Base-by-base conservation (phyloP, 169 alveolate species). In the Cryptosporidium bovis region DNA sequence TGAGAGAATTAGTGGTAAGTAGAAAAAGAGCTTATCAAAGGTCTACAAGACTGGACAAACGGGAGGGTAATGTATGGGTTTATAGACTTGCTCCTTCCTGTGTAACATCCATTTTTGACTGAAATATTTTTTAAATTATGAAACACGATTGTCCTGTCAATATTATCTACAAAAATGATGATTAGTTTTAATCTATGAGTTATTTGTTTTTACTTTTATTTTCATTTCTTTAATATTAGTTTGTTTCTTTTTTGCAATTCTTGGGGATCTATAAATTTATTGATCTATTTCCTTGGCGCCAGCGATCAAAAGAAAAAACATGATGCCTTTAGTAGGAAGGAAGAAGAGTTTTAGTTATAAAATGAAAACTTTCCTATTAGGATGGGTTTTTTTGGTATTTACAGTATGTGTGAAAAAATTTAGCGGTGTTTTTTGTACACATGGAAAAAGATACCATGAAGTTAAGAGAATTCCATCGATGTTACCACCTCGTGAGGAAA, bases 1-100 rank as follows among this genome's bases (percentile, higher is more conserved):
- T 95, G 36, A 87, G 97, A 60, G 97, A 95, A 90, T 91, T 95
- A 15, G 90, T 95, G 1, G 87, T 92, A 53, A 85, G 93, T 65
- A 91, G 95, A 64, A 90, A 90, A 33, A 91, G 97, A 16, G 97
- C 97, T 18, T 92, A 91, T 24, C 94, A 94, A 36, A 84, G 96
- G 24, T 90, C 92, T 0, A 82, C 95, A 16, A 83, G 93, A 40
- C 84, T 94, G 18, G 96, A 95, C 67, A 84, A 95, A 36, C 55
- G 97, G 40, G 83, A 96, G 53, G 97, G 97, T 1, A 95, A 95
- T 77, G 97, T 95, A 10, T 95, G 91, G 83, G 96, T 93, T 31
- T 93, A 94, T 82, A 67, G 94, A 13, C 93, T 93, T 20, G 96
- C 97, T 18, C 97, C 97, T 29, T 94, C 95, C 3, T 90, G 92